Evolutionary conservation across 2,329 filamentous ascomycete species (phyloP), one percentile per base, ranked within the genome.

Genomic region (Sarocladium kiliense): DNA sequence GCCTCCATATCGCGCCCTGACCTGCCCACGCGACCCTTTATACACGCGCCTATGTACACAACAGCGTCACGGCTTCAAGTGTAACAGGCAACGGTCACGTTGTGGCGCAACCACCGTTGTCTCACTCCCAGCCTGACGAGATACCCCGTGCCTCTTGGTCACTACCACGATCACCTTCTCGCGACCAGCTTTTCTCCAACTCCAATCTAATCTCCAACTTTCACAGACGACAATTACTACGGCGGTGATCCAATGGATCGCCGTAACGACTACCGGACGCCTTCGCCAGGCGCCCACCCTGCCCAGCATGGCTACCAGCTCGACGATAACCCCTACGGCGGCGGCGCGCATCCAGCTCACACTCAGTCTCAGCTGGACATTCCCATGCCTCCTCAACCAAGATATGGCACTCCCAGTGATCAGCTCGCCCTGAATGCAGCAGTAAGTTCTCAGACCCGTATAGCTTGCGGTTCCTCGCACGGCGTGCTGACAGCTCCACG

Each of bases 401-500:
- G 57, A 27, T 58, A 30, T 30, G 56, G 56, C 19, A 55, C 84
- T 19, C 83, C 87, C 1, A 86, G 84, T 64, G 93, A 97, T 72
- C 80, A 86, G 56, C 76, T 97, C 53, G 84, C 88, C 56, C 80
- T 92, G 60, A 92, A 97, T 70, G 89, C 91, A 51, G 93, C 92
- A 56, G 89, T 93, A 71, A 77, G 87, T 80, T n/a, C 10, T 21
- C 16, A 23, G 53, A 12, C 30, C 9, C 25, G 27, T 18, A 21
- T 44, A 44, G 37, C 18, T 12, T 23, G n/a, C 49, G 41, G 11
- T 23, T 49, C 2, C 25, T 37, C 39, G 32, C 27, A 55, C 16
- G 27, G 16, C 16, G 23, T 34, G 18, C 37, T 32, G 25, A 47
- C 23, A 56, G 7, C 12, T 36, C 14, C 12, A 11, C 37, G 11